A percentile compares a stretch with the other conserved stretches of the same genome.
Evolutionary conservation across 2,329 filamentous ascomycete species (phyloP).

Genomic region (Scedosporium boydii): DNA sequence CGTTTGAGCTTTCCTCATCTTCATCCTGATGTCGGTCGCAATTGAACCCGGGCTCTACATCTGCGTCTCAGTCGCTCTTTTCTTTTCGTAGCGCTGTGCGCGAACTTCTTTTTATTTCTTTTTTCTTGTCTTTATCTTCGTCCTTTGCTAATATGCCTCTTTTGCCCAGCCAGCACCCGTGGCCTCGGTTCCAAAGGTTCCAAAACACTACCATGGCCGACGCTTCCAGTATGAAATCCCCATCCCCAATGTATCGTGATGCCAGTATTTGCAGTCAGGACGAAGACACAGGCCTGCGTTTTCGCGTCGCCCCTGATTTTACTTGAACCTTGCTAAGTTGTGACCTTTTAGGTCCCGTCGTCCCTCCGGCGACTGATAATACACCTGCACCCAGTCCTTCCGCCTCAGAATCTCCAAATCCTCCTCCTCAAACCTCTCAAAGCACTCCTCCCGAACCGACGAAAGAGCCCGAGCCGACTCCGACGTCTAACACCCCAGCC

Average conservation of each 20-base stretch:
- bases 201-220: constrained; percentile 7
- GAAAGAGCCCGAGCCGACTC: background rate
- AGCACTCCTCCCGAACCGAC: background rate
- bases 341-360: constrained; percentile 10
- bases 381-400: background rate
- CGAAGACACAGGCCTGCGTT: too few species aligned
- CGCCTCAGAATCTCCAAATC: constrained; percentile 1
- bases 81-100: background rate
- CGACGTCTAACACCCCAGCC: background rate
- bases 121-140: background rate
- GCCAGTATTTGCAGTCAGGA: background rate
- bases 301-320: background rate
- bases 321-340: background rate
- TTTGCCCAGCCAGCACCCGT: constrained; percentile 16
- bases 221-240: background rate
- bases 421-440: constrained; percentile 6
- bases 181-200: constrained; percentile 2
- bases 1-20: background rate
- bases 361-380: background rate
- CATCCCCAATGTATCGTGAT: background rate
- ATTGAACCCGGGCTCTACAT: background rate
- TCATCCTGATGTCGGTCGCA: background rate
- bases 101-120: background rate
- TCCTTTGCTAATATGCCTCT: constrained; percentile 24
- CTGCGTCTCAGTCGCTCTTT: background rate